Base-by-base conservation (phyloP, 108 stramenopile genomes). In the Phaeodactylum tricornutum region DNA sequence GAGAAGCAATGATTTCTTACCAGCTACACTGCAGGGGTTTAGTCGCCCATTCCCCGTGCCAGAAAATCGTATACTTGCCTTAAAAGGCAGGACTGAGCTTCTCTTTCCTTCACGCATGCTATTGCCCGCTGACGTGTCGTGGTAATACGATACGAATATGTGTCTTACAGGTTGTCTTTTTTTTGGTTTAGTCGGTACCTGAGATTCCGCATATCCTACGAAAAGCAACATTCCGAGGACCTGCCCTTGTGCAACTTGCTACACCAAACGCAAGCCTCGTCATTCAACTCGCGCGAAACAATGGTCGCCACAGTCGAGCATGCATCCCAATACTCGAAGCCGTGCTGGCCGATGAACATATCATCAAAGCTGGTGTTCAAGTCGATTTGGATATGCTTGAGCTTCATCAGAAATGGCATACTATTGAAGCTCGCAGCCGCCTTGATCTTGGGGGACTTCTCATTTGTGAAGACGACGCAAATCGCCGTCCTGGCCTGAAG, bases 301-400 rank as follows among this genome's bases (percentile, higher is more conserved):
- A 56, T 12, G 65, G 47, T 30, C 29, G 27, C 30, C 55, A 52
- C 46, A 59, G 68, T 29, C 40, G 30, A 31, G 66, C 74, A 3
- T 58, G 60, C 24, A 31, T 59, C 31, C 49, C 62, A 23, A 25
- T 67, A 8, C 55, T 82, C 31, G 39, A 50, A 34, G 48, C 62
- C 23, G 32, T 79, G 6, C 47, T 82, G 30, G 44, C 39, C 20
- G 77, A 83, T 38, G 43, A 53, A 37, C 46, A 37, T 23, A 64
- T 79, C 12, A 53, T 84, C 51, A 79, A 79, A 49, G 72, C 62
- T 4, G 76, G 82, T 20, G 68, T 65, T 35, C 59, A 53, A 2
- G 71, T 79, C 34, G 82, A 84, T 34, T 70, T 79, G 43, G 82
- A 84, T 57, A 52, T 72, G n/a, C 44, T 84, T 20, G 69, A 74